Percentiles rank a stretch among this genome's conserved stretches.
These are phyloP conservation scores for Fusarium gaditjirri DNA, from an alignment of 2,329 filamentous ascomycete genomes.

Conservation along the genomic window DNA sequence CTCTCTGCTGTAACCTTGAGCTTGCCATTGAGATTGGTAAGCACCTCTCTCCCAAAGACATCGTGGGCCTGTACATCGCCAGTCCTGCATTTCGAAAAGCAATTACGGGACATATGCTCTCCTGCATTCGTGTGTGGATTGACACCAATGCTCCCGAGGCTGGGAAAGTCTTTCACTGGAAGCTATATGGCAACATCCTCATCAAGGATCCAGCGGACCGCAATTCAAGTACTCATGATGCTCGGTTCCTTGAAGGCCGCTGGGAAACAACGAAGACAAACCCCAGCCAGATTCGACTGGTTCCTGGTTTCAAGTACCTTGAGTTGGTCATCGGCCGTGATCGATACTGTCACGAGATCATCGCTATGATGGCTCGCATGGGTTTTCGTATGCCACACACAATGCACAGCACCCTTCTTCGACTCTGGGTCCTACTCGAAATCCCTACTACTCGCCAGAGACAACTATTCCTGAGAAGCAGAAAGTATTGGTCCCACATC, in stretches of 20 bases:
- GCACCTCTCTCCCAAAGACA: conserved; percentile 63
- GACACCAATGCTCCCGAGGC: conserved; percentile 64
- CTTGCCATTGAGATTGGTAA: conserved; percentile 66
- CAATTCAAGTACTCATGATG: conserved; percentile 45
- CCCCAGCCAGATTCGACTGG: conserved; percentile 53
- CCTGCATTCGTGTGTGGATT: conserved; percentile 67
- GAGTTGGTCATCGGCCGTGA: conserved; percentile 72
- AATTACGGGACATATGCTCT: conserved; percentile 68
- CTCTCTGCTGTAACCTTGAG: conserved; percentile 58
- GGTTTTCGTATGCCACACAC: conserved; percentile 66
- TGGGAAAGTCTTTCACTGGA: conserved; percentile 68
- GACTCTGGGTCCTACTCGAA: conserved; percentile 81
- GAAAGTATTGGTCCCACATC: conserved; percentile 63
- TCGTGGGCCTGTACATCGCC: conserved; percentile 73
- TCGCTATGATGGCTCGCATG: conserved; percentile 67
- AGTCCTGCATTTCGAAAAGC: conserved; percentile 71
- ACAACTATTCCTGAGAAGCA: conserved; percentile 63
- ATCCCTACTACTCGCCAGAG: conserved; percentile 67
- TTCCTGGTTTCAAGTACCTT: conserved; percentile 75
- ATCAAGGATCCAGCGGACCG: conserved; percentile 68
- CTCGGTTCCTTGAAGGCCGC: conserved; percentile 4
- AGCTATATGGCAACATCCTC: conserved; percentile 66
- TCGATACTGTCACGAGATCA: conserved; percentile 67
- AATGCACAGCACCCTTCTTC: conserved; percentile 63
- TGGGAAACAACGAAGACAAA: conserved; percentile 13